Conservation (phyloP, 106 monocot genomes). For the Iris macrosiphon region DNA sequence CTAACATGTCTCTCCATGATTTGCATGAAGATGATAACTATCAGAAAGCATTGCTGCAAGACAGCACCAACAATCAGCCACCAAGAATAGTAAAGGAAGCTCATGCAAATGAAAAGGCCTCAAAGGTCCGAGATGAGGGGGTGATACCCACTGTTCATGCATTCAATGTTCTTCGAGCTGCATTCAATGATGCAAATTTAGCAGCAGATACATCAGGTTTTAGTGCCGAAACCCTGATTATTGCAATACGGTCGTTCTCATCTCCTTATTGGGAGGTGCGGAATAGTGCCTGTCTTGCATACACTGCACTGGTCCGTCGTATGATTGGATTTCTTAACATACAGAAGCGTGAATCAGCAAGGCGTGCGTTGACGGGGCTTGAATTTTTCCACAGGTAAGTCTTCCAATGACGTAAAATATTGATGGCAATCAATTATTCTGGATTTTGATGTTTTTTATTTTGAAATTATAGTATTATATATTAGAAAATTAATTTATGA, state of each 20-base stretch:
- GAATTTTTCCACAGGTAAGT: constrained; percentile 93
- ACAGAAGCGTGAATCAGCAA: constrained; percentile 67
- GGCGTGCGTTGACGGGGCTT: constrained; percentile 76
- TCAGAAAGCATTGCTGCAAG: background rate
- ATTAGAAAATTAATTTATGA: no score
- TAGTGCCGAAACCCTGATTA: constrained; percentile 77
- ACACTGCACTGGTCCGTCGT: constrained; percentile 81
- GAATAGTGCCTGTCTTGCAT: constrained; percentile 91
- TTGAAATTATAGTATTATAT: no score
- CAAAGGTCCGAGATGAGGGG: constrained; percentile 85
- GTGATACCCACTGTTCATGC: constrained; percentile 93
- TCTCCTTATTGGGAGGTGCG: constrained; percentile 98
- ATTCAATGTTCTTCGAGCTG: constrained; percentile 92
- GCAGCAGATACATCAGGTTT: constrained; percentile 90
- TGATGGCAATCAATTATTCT: no score
- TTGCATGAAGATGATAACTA: constrained; percentile 4
- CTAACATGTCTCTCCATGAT: constrained; percentile 32
- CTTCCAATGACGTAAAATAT: no score
- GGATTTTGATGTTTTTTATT: background rate
- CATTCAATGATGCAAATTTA: constrained; percentile 96
- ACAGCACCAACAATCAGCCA: constrained; percentile 1
- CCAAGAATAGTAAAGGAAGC: background rate
- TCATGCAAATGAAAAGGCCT: constrained; percentile 11
- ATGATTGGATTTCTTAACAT: constrained; percentile 98
- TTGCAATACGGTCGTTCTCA: constrained; percentile 76